Evolutionary conservation across 2,329 filamentous ascomycete species (phyloP).

Genomic region (Blastomyces emzantsi): DNA sequence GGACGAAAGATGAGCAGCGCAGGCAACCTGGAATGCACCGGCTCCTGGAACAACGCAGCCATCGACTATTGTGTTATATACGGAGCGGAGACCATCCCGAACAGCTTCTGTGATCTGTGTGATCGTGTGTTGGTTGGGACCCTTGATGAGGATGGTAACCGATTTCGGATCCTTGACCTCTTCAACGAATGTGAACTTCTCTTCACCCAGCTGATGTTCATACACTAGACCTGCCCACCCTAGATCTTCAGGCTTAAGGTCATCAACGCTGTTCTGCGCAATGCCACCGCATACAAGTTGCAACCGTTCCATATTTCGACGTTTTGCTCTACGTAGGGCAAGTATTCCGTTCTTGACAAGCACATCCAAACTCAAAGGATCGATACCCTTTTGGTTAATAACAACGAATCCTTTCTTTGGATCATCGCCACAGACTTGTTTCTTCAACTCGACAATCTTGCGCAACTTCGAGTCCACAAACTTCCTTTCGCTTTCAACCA

Average conservation of each 20-base stretch:
- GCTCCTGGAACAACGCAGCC: constrained; percentile 88
- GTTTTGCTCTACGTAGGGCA: constrained; percentile 86
- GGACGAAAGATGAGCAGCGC: constrained; percentile 75
- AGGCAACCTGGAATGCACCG: constrained; percentile 93
- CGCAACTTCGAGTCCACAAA: constrained; percentile 95
- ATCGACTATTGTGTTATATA: constrained; percentile 99
- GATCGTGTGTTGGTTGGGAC: constrained; percentile 93
- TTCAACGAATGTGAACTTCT: constrained; percentile 98
- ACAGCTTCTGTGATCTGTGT: constrained; percentile 95
- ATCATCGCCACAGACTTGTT: constrained; percentile 90
- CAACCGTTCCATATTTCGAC: constrained; percentile 97
- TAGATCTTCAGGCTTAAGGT: constrained; percentile 75
- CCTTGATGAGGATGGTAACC: constrained; percentile 95
- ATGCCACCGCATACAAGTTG: constrained; percentile 88
- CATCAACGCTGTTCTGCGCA: constrained; percentile 94
- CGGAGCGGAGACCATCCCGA: constrained; percentile 84
- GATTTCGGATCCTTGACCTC: constrained; percentile 99
- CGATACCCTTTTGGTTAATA: constrained; percentile 99
- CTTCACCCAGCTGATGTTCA: constrained; percentile 93
- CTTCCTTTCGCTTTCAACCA: constrained; percentile 91
- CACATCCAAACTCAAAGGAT: constrained; percentile 89
- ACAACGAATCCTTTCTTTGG: constrained; percentile 93
- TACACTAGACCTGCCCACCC: constrained; percentile 97
- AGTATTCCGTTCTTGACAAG: constrained; percentile 97
- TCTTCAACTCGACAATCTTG: constrained; percentile 97